Evolutionary conservation across 768 basidiomycete genomes (phyloP).

Genomic region (Russula emetica): DNA sequence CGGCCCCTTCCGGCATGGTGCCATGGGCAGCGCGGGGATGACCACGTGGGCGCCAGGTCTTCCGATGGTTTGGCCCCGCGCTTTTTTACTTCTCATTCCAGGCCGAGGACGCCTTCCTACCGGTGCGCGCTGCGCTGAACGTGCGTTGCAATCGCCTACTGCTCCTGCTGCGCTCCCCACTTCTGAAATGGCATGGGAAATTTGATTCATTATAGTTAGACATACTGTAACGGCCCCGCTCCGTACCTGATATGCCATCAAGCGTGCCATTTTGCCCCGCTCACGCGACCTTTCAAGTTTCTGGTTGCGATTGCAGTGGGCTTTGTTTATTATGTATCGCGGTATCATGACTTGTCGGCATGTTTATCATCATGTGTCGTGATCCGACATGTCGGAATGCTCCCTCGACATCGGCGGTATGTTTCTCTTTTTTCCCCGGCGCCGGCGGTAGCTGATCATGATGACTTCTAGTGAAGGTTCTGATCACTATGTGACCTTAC

Average conservation of each 20-base stretch:
- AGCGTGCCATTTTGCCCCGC: background rate
- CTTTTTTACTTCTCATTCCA: background rate
- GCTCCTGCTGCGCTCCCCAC: background rate
- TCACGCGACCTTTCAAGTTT: background rate
- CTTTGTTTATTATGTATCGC: background rate
- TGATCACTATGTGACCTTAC: background rate
- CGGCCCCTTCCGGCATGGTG: background rate
- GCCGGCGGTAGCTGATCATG: background rate
- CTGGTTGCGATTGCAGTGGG: background rate
- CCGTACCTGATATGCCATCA: background rate
- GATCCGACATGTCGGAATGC: conserved; percentile 13
- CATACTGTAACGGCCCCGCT: background rate
- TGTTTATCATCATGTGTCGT: background rate
- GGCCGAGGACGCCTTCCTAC: background rate
- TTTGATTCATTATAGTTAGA: background rate
- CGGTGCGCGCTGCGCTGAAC: background rate
- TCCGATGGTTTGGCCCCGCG: background rate
- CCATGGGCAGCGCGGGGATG: background rate
- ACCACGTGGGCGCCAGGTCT: background rate
- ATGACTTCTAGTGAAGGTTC: background rate
- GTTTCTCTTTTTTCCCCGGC: background rate
- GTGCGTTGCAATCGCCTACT: background rate
- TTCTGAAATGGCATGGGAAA: conserved; percentile 14
- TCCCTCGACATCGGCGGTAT: background rate
- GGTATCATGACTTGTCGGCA: background rate